Percentiles rank a stretch among this genome's conserved stretches.
Evolutionary conservation across 768 basidiomycete species (phyloP).

Genomic region (Lentinula aciculospora): DNA sequence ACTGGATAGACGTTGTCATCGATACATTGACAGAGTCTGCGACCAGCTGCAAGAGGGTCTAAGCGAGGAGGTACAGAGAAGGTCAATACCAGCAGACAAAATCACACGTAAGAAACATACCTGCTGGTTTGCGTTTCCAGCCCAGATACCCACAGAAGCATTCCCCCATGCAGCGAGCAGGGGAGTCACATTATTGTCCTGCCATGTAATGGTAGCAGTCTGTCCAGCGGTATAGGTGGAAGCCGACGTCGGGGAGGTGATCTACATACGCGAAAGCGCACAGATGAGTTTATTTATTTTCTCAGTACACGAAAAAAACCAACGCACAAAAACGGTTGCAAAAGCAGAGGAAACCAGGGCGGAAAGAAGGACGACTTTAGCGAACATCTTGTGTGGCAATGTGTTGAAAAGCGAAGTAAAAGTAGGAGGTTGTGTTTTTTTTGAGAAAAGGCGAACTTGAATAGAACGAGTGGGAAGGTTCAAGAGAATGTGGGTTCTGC

Average conservation of each 20-base stretch:
- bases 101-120: conserved; percentile 25
- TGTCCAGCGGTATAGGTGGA: conserved; percentile 48
- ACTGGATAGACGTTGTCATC: conserved; percentile 34
- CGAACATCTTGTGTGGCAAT: conserved; percentile 47
- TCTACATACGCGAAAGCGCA: conserved; percentile 26
- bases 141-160: conserved; percentile 52
- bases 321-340: conserved; percentile 53
- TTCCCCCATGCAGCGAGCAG: conserved; percentile 45
- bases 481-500: conserved; percentile 3
- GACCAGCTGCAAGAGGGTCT: conserved; percentile 58
- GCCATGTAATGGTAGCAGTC: conserved; percentile 47
- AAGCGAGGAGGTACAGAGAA: conserved; percentile 10
- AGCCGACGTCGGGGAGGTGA: conserved; percentile 47
- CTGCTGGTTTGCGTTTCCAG: conserved; percentile 58
- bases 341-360: conserved; percentile 47
- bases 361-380: conserved; percentile 40
- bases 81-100: not conserved
- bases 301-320: not conserved
- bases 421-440: not conserved
- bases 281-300: not conserved
- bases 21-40: conserved; percentile 46
- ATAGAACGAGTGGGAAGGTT: not conserved
- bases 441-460: not conserved
- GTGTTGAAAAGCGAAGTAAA: not conserved
- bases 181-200: conserved; percentile 46